Evolutionary conservation across 768 basidiomycete species (phyloP), one percentile per base, ranked within the genome.

Genomic region (Lactifluus piperatus): DNA sequence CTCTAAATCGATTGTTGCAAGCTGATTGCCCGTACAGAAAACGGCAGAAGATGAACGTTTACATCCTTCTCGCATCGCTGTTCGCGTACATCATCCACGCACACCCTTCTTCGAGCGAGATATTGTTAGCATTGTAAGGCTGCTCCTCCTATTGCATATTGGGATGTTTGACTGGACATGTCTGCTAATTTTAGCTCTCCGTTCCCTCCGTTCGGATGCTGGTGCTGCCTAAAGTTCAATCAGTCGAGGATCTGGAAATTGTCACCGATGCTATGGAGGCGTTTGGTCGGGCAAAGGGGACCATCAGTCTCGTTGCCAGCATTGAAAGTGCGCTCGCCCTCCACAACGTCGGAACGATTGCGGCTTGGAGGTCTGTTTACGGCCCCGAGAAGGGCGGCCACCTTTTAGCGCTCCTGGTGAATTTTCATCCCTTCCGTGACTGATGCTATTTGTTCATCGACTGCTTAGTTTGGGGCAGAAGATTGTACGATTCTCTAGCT

Each of bases 211-310:
- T 93, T 32, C 73, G 78, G 27, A 85, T 84, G 4, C 73, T 94
- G n/a, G 79, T 94, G 20, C 76, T 97, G 20, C 93, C 93, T 3
- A 97, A 97, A 71, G 80, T 94, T 18, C 82, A 92, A 62, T 83
- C 84, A 0, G 75, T 77, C 2, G 72, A 77, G 39, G 87, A 92
- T 66, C 71, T 97, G 46, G 74, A 84, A 63, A 69, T 74, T 44
- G 81, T 91, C 43, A 85, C 83, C 14, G 74, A 62, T 50, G 72
- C 72, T 47, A 72, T 85, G 30, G 72, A 70, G 47, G 59, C 70
- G n/a, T 64, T 70, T 22, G 71, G 66, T 62, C 64, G 68, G 62
- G 43, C 58, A 4, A 56, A 58, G 2, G 69, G 16, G 66, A 74
- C 77, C 1, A 69, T 88, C 46, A 73, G 78, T 46, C 77, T 95